Base-by-base conservation (phyloP, 129 eudicot species). In the Mikania micrantha region DNA sequence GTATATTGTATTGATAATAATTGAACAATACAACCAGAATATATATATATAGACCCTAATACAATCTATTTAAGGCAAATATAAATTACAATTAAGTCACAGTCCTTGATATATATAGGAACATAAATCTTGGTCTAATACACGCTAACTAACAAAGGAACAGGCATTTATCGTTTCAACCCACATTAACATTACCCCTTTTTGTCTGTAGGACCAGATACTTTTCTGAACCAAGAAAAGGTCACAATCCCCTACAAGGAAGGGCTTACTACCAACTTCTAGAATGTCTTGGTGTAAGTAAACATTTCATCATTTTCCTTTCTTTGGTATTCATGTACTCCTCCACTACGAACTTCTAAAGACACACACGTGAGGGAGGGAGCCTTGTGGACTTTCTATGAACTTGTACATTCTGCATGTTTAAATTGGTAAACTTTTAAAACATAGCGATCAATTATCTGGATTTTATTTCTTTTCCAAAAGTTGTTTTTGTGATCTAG, bases 211-310 rank as follows among this genome's bases (percentile, higher is more conserved):
- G 99, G 99, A 93, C 99, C 20, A 81, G 99, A 70, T 93, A 93
- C 84, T 93, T 93, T 76, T 89, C 95, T 15, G 77, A 85, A 54
- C 99, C 99, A 57, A 85, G 88, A 75, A 83, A 86, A 74, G 99
- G 96, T 78, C 99, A 89, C 83, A 93, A 93, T 77, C 99, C 99
- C 62, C 90, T 93, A 64, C 99, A 93, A 83, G 96, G 99, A 77
- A 81, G 99, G 70, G 99, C 99, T 11, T 93, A 93, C 66, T 93
- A 93, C 85, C 96, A 93, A 81, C 99, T 93, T 27, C 84, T 93
- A 52, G 99, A 93, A 79, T 93, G 99, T 82, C 92, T 90, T 64
- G 97, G 97, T 74, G 97, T 93, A 79, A 74, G 80, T 66, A 35
- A 45, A 32, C 5, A 42, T 45, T 13, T 52, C 12, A 13, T 9